Evolutionary conservation across 164 flowering plant genomes (phyloP).

Genomic region (Aristolochia fimbriata): DNA sequence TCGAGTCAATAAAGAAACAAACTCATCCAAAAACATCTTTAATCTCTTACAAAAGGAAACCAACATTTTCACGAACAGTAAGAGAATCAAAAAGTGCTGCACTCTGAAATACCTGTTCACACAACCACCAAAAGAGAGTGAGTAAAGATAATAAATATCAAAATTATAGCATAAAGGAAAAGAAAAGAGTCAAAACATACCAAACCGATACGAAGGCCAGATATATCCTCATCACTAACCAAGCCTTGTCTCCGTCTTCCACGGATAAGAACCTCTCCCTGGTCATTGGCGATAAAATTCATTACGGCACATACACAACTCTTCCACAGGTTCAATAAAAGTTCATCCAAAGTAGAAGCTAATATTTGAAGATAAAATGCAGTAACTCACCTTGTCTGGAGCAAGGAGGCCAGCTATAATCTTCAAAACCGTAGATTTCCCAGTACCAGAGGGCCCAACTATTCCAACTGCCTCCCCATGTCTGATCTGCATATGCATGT

Average conservation of each 20-base stretch:
- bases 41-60: conserved; percentile 83
- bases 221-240: conserved; percentile 79
- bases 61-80: conserved; percentile 98
- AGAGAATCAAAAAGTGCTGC: conserved; percentile 97
- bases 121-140: conserved; percentile 1
- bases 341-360: background rate
- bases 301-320: background rate
- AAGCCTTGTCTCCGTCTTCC: conserved; percentile 76
- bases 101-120: conserved; percentile 87
- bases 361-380: background rate
- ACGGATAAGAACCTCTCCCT: conserved; percentile 90
- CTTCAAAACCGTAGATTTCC: conserved; percentile 86
- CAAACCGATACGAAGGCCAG: conserved; percentile 95
- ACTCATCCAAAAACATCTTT: background rate
- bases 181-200: conserved; percentile 23
- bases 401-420: conserved; percentile 98
- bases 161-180: background rate
- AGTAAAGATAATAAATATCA: background rate
- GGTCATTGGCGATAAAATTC: conserved; percentile 9
- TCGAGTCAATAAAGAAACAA: background rate
- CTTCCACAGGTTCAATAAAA: background rate
- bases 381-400: conserved; percentile 68
- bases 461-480: conserved; percentile 98
- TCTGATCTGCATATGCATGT: conserved; percentile 47
- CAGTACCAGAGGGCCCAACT: conserved; percentile 99